Base-by-base conservation (phyloP, 768 basidiomycete genomes). In the Tubosaeta brunneosetosa region DNA sequence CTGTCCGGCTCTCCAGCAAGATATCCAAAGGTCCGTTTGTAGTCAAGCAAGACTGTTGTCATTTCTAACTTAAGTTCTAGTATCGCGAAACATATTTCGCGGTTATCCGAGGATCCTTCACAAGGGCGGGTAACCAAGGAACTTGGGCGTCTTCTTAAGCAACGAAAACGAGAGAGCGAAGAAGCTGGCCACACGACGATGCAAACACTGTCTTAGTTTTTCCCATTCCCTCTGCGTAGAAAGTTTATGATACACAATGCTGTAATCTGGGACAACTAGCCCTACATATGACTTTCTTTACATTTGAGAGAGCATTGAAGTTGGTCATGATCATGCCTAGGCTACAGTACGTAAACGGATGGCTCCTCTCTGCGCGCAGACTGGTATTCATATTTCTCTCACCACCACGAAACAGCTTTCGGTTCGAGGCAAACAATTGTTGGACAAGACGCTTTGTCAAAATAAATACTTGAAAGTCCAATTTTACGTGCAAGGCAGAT, bases 1-100 rank as follows among this genome's bases (percentile, higher is more conserved):
- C 26, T 91, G 88, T 61, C 79, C 84, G 14, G 61, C 80, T 22
- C 74, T 85, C 3, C 55, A 53, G 6, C 71, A 73, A 48, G 87
- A 85, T 2, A 70, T 80, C 1, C 67, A 72, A 50, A 84, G 80
- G 86, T 86, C 56, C 42, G 61, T 50, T n/a, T 34, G 49, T 52
- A 37, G 27, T 37, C 27, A 16, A 49, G 33, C 44, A 13, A 33
- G 19, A 29, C 19, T 37, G 11, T 3, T 17, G 19, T 12, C 11
- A 25, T 44, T 31, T 49, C 53, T 62, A 58, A 54, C 55, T 25
- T 40, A 51, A 49, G 43, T 47, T 32, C 22, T 51, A 82, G 82
- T 52, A 69, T 82, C 29, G 53, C 65, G 37, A 67, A 55, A 42
- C 74, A 75, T 32, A 80, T 81, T 48, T 51, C 64, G 31, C 73